Percentiles rank a stretch among this genome's conserved stretches.
Conservation (phyloP, 2,329 filamentous ascomycete genomes). For the Colletotrichum sidae region DNA sequence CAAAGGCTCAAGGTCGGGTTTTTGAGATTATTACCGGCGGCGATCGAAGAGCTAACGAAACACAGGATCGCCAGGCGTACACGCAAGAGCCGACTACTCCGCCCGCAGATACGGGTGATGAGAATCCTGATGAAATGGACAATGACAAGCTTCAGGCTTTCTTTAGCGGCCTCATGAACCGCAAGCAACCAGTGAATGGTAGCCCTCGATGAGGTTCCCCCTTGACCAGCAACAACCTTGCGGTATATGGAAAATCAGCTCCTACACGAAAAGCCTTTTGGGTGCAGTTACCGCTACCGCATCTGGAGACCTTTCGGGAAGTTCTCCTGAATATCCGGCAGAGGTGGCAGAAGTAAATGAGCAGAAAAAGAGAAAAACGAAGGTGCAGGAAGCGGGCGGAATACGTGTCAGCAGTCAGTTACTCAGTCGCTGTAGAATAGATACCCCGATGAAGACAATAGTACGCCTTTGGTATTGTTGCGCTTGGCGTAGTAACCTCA, state of each 20-base stretch:
- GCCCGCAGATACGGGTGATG: slow-evolving; percentile 46
- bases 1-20: slow-evolving; percentile 79
- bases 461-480: slow-evolving; percentile 20
- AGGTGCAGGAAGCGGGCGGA: slow-evolving; percentile 14
- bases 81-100: slow-evolving; percentile 57
- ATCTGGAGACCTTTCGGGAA: too few species aligned
- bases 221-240: too few species aligned
- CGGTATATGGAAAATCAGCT: too few species aligned
- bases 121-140: slow-evolving; percentile 58
- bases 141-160: slow-evolving; percentile 70
- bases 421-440: slow-evolving; percentile 50
- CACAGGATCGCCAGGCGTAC: slow-evolving; percentile 68
- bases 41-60: slow-evolving; percentile 39
- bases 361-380: slow-evolving; percentile 12
- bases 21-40: not conserved
- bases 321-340: not conserved
- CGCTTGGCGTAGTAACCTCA: too few species aligned
- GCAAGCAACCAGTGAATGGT: slow-evolving; percentile 48
- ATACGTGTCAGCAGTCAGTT: slow-evolving; percentile 27
- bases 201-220: slow-evolving; percentile 24
- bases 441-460: slow-evolving; percentile 51
- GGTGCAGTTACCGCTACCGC: too few species aligned
- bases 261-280: too few species aligned
- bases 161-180: slow-evolving; percentile 70
- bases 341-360: not conserved